Base-by-base conservation (phyloP, 2,329 filamentous ascomycete genomes). In the Zopfia rhizophila region DNA sequence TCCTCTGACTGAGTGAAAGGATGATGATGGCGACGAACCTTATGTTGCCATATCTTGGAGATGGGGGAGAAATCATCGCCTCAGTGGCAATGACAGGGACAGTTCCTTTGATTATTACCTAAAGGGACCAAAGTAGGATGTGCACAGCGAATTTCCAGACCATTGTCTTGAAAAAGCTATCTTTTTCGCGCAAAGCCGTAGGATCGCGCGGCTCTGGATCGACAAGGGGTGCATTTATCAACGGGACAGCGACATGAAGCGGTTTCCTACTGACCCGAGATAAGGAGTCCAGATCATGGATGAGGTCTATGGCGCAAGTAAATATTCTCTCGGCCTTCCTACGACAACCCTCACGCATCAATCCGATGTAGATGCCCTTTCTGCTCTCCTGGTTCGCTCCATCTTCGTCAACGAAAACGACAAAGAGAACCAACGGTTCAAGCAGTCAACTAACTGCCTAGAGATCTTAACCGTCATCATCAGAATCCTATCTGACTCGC, bases 181-280 rank as follows among this genome's bases (percentile, higher is more conserved):
- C 5, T 28, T 33, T 7, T 55, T 53, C 29, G 58, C 55, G 5
- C 51, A 56, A 21, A 37, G 19, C 19, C 7, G 33, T 2, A 30
- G 33, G 0, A 48, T 59, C 11, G 28, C 25, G 1, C 43, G 27
- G 16, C 14, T 61, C 4, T 63, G 56, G 56, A 45, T 60, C 7
- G 56, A 61, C 24, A 56, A 40, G 31, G 56, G 58, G 12, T 58
- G 55, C 18, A 61, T 63, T 12, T 56, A 53, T 12, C 59, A 63
- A 25, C 19, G 19, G 10, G 30, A 37, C 23, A 28, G 14, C 3
- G 22, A 38, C 12, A 7, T 5, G 5, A 13, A 11, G 25, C n/a
- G n/a, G n/a, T n/a, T n/a, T 17, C 33, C 35, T 5, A 10, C 25
- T 3, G 58, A 60, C 16, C 23, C 21, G 7, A 27, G 36, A 3